Base-by-base conservation (phyloP, 352 stramenopile species). In the Phytophthora litchii region DNA sequence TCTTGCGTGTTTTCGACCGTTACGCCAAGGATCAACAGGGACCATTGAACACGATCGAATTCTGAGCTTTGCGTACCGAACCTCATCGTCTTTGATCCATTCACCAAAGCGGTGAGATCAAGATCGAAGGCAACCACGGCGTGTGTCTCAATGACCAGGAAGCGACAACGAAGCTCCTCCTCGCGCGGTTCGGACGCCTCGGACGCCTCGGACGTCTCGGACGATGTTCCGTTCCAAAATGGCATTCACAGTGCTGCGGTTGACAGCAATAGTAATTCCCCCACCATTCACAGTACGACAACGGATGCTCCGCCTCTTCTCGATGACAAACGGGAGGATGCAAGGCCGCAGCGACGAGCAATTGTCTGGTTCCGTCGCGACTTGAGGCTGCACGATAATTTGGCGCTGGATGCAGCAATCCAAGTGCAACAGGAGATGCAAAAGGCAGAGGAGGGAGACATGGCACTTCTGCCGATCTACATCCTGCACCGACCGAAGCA, bases 351-450 rank as follows among this genome's bases (percentile, higher is more conserved):
- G n/a, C 69, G 76, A 5, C 69, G 76, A 7, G 78, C 79, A 4
- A 40, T 92, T 14, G 62, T 90, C 23, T 99, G 96, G 96, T 98
- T 99, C 53, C 85, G 96, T 4, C 97, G 98, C 31, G 93, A 96
- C 49, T 68, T 99, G 43, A 75, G 96, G 16, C 53, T 99, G 19
- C 92, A 98, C 70, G 97, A 99, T 79, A 99, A 99, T 74, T 80
- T 94, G 31, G 87, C 89, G 23, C 72, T 99, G 10, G 49, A 90
- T 13, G 79, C 80, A 14, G 88, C 90, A 3, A 72, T 92, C 29
- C 54, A 47, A 16, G 32, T 54, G 12, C 66, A 72, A 35, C 31
- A 67, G 48, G 27, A 53, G 21, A 19, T 66, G 13, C 40, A 48
- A 19, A 54, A 32, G 32, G 32, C 47, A 3, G 40, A 41, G 1